These are phyloP conservation scores for Teratosphaeria gauchensis DNA, from an alignment of 2,329 filamentous ascomycete genomes.

Conservation along the genomic window DNA sequence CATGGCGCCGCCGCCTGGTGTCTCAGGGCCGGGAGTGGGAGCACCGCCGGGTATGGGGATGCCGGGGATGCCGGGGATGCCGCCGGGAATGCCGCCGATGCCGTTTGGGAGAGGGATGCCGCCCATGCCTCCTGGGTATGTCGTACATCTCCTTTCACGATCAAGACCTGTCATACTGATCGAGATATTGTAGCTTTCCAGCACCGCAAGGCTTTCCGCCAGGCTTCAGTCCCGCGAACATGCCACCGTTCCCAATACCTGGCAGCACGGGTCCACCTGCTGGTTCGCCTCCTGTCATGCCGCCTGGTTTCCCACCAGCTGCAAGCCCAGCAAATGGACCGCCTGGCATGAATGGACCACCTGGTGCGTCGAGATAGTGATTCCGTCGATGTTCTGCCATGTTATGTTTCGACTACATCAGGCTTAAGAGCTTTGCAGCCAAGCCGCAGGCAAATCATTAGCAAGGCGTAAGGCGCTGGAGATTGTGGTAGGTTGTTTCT, in stretches of 20 bases:
- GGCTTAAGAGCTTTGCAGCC: not conserved
- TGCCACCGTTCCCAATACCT: slow-evolving; percentile 1
- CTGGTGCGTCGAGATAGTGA: slow-evolving; percentile 3
- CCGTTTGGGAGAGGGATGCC: slow-evolving; percentile 11
- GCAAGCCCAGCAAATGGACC: not conserved
- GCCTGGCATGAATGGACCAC: slow-evolving; percentile 8
- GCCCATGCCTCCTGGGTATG: slow-evolving; percentile 8
- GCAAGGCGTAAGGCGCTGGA: not conserved
- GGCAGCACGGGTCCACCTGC: not conserved
- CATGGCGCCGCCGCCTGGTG: slow-evolving; percentile 21
- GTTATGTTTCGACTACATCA: not conserved
- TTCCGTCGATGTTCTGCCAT: not conserved
- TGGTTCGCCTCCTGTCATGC: slow-evolving; percentile 13
- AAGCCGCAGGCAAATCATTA: not conserved
- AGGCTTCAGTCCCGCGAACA: slow-evolving; percentile 2
- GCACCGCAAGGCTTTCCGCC: slow-evolving; percentile 5
- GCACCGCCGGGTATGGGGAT: slow-evolving; percentile 14
- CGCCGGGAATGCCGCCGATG: slow-evolving; percentile 8
- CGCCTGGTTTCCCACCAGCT: slow-evolving; percentile 13
- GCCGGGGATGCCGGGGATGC: slow-evolving; percentile 1
- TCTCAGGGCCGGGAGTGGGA: slow-evolving; percentile 7
- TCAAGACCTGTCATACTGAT: not conserved
- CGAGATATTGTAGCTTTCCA: not conserved
- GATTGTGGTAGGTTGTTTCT: not conserved
- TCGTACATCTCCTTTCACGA: not conserved